Evolutionary conservation across 2,329 filamentous ascomycete genomes (phyloP), one percentile per base, ranked within the genome.

Genomic region (Cadophora gregata): DNA sequence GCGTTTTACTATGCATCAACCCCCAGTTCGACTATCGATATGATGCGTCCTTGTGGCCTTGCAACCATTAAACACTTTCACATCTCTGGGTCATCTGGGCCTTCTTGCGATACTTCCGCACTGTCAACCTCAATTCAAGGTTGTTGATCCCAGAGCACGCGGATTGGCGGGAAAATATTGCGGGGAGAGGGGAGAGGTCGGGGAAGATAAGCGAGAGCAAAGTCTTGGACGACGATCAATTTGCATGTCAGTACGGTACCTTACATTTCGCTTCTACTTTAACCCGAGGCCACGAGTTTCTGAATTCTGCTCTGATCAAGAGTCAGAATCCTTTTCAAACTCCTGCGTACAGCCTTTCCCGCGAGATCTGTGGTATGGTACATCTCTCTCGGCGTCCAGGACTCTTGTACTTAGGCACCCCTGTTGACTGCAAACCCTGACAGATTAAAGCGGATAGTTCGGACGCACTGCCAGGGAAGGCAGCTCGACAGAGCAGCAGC

Each of bases 181-280:
- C 53, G 53, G 53, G 31, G 42, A 47, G 53, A 56, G 53, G 53
- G 31, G 42, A 47, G 53, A 56, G n/a, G 29, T 38, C 9, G 29
- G 31, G 29, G 53, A 4, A 25, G n/a, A 24, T 4, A 38, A 56
- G 53, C 53, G 53, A 56, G 19, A 56, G n/a, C 8, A 24, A 36
- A 56, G 31, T 25, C 53, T 56, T 56, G 53, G 53, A 56, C 14
- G 31, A 36, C 31, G 53, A 56, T 21, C 53, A 53, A 33, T 29
- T 29, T 31, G 14, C 14, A n/a, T 4, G 19, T 36, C 21, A 29
- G 31, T 56, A 36, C 53, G 31, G 31, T 56, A 19, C 53, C 53
- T 56, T 56, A 36, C 53, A 53, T 56, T 36, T 56, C 53, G 53
- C 53, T 56, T 56, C 53, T 56, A 36, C 53, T 56, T 56, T 56